phyloP scores from a whole-genome alignment of 2,329 filamentous ascomycete genomes.

The Geosmithia flava region DNA sequence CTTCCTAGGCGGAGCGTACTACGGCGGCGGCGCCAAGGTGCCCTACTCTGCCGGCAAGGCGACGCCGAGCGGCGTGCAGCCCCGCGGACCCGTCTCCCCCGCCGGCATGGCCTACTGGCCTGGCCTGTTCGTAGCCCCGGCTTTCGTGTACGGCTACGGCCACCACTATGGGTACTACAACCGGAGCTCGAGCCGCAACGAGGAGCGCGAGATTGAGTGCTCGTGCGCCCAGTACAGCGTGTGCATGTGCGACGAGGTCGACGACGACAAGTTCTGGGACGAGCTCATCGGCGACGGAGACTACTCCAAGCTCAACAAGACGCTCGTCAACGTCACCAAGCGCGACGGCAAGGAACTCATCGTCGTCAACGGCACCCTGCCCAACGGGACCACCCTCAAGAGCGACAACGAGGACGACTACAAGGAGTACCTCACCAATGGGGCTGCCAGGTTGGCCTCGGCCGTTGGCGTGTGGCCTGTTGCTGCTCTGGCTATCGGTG shows the following conservation, averaged over 20 bases:
- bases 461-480: constrained; percentile 38
- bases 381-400: constrained; percentile 49
- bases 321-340: constrained; percentile 44
- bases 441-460: constrained; percentile 20
- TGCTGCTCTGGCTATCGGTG: constrained; percentile 26
- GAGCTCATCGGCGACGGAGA: constrained; percentile 54
- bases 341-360: constrained; percentile 53
- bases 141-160: constrained; percentile 45
- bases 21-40: constrained; percentile 48
- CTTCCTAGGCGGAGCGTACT: constrained; percentile 53
- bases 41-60: constrained; percentile 48
- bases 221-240: constrained; percentile 35
- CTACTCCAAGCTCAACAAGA: constrained; percentile 45
- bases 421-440: constrained; percentile 20
- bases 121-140: constrained; percentile 41
- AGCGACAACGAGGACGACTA: constrained; percentile 24
- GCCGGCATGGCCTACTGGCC: constrained; percentile 32
- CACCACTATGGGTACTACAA: constrained; percentile 35
- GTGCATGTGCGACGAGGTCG: constrained; percentile 61
- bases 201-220: constrained; percentile 22
- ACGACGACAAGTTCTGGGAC: constrained; percentile 44
- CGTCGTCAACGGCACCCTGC: constrained; percentile 63
- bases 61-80: constrained; percentile 34
- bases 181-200: constrained; percentile 25
- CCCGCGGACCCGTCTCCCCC: not conserved